A percentile compares a stretch with the other conserved stretches of the same genome.
phyloP scores from a whole-genome alignment of 257 asterid genomes.

The Nicotiana tabacum region DNA sequence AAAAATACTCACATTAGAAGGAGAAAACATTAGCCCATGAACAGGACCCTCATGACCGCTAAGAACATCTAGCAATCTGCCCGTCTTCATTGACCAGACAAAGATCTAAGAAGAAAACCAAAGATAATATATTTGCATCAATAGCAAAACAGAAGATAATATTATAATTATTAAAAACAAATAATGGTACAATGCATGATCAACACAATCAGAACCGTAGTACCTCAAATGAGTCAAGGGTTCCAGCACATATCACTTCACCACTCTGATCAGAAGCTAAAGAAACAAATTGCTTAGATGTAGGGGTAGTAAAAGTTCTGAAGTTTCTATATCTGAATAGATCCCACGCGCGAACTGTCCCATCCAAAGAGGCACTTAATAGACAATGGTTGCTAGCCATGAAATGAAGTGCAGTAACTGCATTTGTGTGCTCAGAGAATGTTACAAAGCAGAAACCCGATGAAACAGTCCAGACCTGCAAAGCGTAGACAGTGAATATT shows the following conservation, averaged over 20 bases:
- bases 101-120: slow-evolving; percentile 43
- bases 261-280: slow-evolving; percentile 92
- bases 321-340: slow-evolving; percentile 91
- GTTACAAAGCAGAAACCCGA: slow-evolving; percentile 92
- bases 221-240: slow-evolving; percentile 98
- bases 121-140: background rate
- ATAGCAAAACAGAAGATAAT: slow-evolving; percentile 1
- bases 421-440: slow-evolving; percentile 89
- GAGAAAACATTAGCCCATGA: slow-evolving; percentile 94
- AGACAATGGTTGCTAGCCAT: slow-evolving; percentile 83
- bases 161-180: slow-evolving; percentile 25
- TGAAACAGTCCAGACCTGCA: slow-evolving; percentile 92
- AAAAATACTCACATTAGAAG: slow-evolving; percentile 58
- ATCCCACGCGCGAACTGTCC: slow-evolving; percentile 99
- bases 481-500: slow-evolving; percentile 19
- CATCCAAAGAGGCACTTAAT: slow-evolving; percentile 95
- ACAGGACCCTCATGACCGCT: slow-evolving; percentile 99
- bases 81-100: slow-evolving; percentile 99
- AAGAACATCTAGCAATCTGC: slow-evolving; percentile 82
- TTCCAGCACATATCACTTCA: slow-evolving; percentile 98
- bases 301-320: slow-evolving; percentile 87
- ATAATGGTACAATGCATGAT: slow-evolving; percentile 10
- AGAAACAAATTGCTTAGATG: slow-evolving; percentile 92
- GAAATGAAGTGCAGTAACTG: slow-evolving; percentile 91
- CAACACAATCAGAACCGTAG: slow-evolving; percentile 15